A percentile compares a stretch with the other conserved stretches of the same genome.
These are phyloP conservation scores for Astragalus membranaceus DNA, from an alignment of 306 rosid species.

Conservation along the genomic window DNA sequence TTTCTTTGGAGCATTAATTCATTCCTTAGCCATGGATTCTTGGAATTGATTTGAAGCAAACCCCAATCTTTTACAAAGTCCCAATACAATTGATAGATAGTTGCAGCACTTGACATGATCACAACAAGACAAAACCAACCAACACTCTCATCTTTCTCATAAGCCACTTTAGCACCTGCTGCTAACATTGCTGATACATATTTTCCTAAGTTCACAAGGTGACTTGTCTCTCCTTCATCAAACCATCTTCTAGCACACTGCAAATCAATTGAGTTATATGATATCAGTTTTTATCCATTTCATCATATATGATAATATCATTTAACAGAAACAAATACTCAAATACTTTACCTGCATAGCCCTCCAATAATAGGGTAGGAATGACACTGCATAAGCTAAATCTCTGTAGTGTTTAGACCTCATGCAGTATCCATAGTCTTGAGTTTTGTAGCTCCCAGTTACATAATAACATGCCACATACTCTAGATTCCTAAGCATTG, in stretches of 20 bases:
- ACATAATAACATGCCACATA: conserved; percentile 85
- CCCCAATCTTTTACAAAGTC: conserved; percentile 99
- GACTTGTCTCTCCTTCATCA: conserved; percentile 89
- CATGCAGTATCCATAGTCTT: conserved; percentile 86
- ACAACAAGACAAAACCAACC: conserved; percentile 91
- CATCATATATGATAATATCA: too few species aligned
- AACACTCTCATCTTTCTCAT: conserved; percentile 63
- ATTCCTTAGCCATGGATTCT: conserved; percentile 96
- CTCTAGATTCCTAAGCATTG: conserved; percentile 85
- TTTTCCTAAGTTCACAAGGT: conserved; percentile 83
- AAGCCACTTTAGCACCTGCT: conserved; percentile 96
- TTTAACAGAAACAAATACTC: not conserved
- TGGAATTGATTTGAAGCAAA: conserved; percentile 89
- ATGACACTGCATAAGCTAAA: conserved; percentile 87
- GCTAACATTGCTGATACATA: conserved; percentile 99
- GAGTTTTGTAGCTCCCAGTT: conserved; percentile 94
- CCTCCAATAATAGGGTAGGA: conserved; percentile 96
- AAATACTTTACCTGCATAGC: conserved; percentile 81
- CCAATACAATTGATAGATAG: conserved; percentile 96
- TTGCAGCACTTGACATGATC: conserved; percentile 83
- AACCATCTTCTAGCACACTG: conserved; percentile 97
- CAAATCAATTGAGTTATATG: not conserved
- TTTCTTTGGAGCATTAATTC: conserved; percentile 83
- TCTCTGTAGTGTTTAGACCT: conserved; percentile 63
- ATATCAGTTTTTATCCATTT: conserved; percentile 5